Evolutionary conservation across 148 eudicot species (phyloP).

Genomic region (Chenopodium suecicum): DNA sequence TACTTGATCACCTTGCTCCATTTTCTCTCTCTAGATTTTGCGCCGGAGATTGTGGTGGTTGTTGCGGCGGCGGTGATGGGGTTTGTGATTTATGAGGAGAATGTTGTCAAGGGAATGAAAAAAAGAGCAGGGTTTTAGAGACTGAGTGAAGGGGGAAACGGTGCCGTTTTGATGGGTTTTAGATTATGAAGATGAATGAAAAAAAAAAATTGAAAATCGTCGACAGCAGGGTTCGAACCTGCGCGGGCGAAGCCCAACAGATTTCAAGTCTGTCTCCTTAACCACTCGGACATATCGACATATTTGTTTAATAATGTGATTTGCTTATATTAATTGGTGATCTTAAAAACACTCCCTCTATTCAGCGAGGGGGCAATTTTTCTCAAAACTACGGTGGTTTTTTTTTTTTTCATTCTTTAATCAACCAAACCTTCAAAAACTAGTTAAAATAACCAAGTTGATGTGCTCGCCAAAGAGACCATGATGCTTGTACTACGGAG

Average conservation of each 20-base stretch:
- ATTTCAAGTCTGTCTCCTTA: conserved; percentile 88
- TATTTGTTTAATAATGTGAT: accelerated
- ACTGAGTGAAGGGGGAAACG: neutral
- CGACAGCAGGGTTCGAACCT: conserved; percentile 99
- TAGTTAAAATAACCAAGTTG: too few relatives aligned
- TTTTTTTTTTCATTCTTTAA: too few relatives aligned
- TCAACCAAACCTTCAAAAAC: too few relatives aligned
- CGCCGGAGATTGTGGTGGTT: neutral
- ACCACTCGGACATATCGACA: conserved; percentile 86
- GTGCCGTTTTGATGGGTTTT: neutral
- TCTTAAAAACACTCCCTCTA: too few relatives aligned
- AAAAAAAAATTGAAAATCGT: conserved; percentile 27
- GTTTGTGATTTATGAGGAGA: neutral
- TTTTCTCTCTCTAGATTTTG: neutral
- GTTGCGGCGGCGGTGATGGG: neutral
- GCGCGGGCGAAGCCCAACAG: conserved; percentile 99
- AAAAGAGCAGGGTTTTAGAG: conserved; percentile 7
- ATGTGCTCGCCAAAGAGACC: too few relatives aligned
- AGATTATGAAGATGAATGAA: too few relatives aligned
- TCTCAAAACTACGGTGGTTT: too few relatives aligned
- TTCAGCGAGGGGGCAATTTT: too few relatives aligned
- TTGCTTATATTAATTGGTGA: neutral
- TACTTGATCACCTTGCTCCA: conserved; percentile 19
- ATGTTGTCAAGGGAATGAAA: neutral
- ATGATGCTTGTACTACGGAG: too few relatives aligned